A percentile compares a stretch with the other conserved stretches of the same genome.
These are phyloP conservation scores for Astragalus membranaceus DNA, from an alignment of 306 rosid genomes.

Conservation along the genomic window DNA sequence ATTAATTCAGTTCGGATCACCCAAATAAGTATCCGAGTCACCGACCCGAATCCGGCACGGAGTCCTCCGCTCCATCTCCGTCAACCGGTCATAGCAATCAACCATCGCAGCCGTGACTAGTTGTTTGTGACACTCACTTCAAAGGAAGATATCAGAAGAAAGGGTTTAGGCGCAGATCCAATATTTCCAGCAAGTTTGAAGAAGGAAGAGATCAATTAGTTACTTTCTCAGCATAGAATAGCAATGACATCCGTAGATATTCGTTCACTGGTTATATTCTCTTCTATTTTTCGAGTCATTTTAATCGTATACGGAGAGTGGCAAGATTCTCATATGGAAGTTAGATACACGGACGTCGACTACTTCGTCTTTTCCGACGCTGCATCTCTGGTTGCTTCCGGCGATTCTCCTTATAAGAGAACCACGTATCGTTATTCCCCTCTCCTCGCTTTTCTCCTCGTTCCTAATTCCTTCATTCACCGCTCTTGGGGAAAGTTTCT, in stretches of 20 bases:
- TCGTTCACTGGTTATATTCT: constrained; percentile 34
- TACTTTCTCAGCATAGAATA: too few relatives aligned
- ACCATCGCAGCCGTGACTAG: too few relatives aligned
- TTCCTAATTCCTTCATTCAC: constrained; percentile 66
- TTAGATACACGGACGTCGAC: constrained; percentile 82
- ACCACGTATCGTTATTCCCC: constrained; percentile 90
- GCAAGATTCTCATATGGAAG: constrained; percentile 94
- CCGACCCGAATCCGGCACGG: too few relatives aligned
- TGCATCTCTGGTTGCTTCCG: constrained; percentile 68
- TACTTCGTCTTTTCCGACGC: constrained; percentile 90
- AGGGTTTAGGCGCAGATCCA: too few relatives aligned
- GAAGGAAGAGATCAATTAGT: too few relatives aligned
- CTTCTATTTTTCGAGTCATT: constrained; percentile 56
- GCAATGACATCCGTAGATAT: constrained; percentile 34
- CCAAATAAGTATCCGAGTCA: too few relatives aligned
- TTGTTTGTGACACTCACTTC: too few relatives aligned
- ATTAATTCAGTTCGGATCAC: too few relatives aligned
- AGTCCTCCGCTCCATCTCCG: too few relatives aligned
- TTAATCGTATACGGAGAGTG: constrained; percentile 81
- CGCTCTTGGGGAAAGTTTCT: constrained; percentile 82
- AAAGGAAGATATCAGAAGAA: too few relatives aligned
- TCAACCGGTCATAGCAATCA: too few relatives aligned
- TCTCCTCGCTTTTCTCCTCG: constrained; percentile 68
- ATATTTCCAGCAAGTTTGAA: too few relatives aligned
- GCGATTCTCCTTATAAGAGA: constrained; percentile 78